Evolutionary conservation across 352 stramenopile genomes (phyloP), one percentile per base, ranked within the genome.

Genomic region (Phytophthora nicotianae): DNA sequence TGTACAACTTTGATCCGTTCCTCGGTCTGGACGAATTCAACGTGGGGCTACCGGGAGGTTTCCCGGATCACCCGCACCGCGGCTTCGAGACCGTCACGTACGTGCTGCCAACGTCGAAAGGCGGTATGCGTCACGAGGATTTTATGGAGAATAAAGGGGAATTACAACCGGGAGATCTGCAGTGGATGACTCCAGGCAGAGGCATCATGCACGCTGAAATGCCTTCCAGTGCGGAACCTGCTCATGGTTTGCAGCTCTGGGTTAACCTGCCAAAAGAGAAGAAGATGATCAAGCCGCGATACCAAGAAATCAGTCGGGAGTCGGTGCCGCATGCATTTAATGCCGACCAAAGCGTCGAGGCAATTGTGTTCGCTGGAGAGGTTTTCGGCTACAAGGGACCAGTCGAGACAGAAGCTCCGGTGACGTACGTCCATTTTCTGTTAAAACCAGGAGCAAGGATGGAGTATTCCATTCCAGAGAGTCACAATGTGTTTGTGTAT

Each of bases 41-140:
- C 42, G 54, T 72, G 23, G 73, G 49, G 0, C 40, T 80, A 0
- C 64, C 88, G 1, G 86, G 89, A 23, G 90, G 90, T 2, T 97
- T 97, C 75, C 85, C 90, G 0, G 71, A 89, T 19, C 92, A 98
- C 76, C 88, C 90, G 29, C 92, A 98, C 74, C 71, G 88, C 23
- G 92, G 92, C 11, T 98, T 97, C 64, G 75, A 96, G 43, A 98
- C 90, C 1, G 72, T 98, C 2, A 97, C 90, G n/a, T 97, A 96
- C 59, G 77, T 93, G 61, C 58, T 97, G 8, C 75, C 70, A 10
- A 64, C 58, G 3, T 79, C 70, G 5, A 75, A 89, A 58, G 91
- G 92, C 27, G 77, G 83, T n/a, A 91, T 97, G 68, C 64, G 68
- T 0, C 93, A 98, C 66, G 73, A 91, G 37, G 93, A 98, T 76